A percentile compares a stretch with the other conserved stretches of the same genome.
These are phyloP conservation scores for Cutaneotrichosporon cavernicola DNA, from an alignment of 1,284 basidiomycete species.

Conservation along the genomic window DNA sequence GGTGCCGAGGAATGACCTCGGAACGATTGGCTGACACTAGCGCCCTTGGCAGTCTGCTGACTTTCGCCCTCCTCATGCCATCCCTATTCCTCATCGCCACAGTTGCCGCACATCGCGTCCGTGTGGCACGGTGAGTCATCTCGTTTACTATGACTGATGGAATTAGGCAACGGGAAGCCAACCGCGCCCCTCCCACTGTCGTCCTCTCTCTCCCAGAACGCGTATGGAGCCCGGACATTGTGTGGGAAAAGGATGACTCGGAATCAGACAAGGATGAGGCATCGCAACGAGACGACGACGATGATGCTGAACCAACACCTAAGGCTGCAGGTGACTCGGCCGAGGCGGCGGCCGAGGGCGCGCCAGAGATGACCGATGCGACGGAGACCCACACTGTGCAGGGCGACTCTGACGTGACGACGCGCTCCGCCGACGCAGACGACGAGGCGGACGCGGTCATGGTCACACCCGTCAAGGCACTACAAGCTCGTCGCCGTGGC, in stretches of 20 bases:
- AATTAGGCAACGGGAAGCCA: constrained; percentile 49
- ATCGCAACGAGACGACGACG: neutral
- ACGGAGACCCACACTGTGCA: neutral
- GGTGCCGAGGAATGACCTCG: neutral
- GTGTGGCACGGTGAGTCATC: constrained; percentile 43
- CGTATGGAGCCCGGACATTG: constrained; percentile 52
- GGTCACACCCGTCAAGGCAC: neutral
- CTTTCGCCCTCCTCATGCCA: constrained; percentile 50
- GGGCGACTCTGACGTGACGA: constrained; percentile 9
- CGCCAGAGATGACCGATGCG: neutral
- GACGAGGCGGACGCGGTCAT: constrained; percentile 14
- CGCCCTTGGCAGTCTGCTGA: constrained; percentile 46
- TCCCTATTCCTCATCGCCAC: constrained; percentile 47
- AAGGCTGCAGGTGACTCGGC: neutral
- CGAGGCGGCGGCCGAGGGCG: neutral
- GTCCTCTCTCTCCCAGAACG: constrained; percentile 52
- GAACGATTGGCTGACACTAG: constrained; percentile 26
- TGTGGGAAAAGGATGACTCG: constrained; percentile 52
- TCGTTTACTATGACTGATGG: neutral
- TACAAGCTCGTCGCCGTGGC: constrained; percentile 10
- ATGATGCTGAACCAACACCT: neutral
- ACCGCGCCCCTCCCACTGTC: constrained; percentile 50
- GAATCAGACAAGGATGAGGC: constrained; percentile 26
- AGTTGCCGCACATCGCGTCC: constrained; percentile 46
- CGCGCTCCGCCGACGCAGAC: constrained; percentile 7